These are phyloP conservation scores for Aspergillus heteromorphus DNA, from an alignment of 495 filamentous ascomycete species.

Conservation along the genomic window DNA sequence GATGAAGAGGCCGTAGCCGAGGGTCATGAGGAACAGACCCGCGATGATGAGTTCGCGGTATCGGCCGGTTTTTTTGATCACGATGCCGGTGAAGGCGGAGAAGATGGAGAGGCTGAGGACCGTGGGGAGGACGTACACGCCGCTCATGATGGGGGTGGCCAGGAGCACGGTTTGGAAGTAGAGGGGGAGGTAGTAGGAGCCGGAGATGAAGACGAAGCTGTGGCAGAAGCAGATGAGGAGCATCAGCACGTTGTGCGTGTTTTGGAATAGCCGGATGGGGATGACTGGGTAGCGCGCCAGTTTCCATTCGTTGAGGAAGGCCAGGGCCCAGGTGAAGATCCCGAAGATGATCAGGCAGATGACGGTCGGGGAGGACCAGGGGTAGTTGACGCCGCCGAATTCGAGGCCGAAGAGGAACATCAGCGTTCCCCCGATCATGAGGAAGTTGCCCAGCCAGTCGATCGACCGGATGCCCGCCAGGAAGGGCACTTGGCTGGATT, in stretches of 20 bases:
- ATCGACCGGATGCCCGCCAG: slow-evolving; percentile 65
- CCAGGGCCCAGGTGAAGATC: slow-evolving; percentile 52
- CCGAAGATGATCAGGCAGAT: slow-evolving; percentile 79
- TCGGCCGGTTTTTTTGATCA: slow-evolving; percentile 66
- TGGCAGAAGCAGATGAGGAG: slow-evolving; percentile 58
- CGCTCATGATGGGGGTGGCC: slow-evolving; percentile 65
- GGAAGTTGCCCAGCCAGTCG: slow-evolving; percentile 67
- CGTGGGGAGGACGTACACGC: slow-evolving; percentile 74
- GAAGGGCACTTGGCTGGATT: slow-evolving; percentile 70
- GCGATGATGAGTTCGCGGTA: slow-evolving; percentile 45
- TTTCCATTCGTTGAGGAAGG: slow-evolving; percentile 64
- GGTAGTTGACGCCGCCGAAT: slow-evolving; percentile 67
- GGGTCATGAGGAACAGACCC: slow-evolving; percentile 45
- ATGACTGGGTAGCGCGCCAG: slow-evolving; percentile 74
- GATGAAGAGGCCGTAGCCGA: slow-evolving; percentile 52
- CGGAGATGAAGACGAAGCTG: slow-evolving; percentile 67
- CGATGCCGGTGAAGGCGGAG: slow-evolving; percentile 59
- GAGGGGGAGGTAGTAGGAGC: slow-evolving; percentile 70
- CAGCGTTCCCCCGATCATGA: slow-evolving; percentile 69
- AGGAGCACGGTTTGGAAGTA: slow-evolving; percentile 76
- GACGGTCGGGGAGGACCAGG: slow-evolving; percentile 71
- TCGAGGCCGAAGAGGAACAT: slow-evolving; percentile 80
- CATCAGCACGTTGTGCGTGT: slow-evolving; percentile 52
- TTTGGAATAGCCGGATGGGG: slow-evolving; percentile 62
- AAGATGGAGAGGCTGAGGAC: slow-evolving; percentile 63